These are phyloP conservation scores for Exophiala lecanii-corni DNA, from an alignment of 2,329 filamentous ascomycete genomes.

Conservation along the genomic window DNA sequence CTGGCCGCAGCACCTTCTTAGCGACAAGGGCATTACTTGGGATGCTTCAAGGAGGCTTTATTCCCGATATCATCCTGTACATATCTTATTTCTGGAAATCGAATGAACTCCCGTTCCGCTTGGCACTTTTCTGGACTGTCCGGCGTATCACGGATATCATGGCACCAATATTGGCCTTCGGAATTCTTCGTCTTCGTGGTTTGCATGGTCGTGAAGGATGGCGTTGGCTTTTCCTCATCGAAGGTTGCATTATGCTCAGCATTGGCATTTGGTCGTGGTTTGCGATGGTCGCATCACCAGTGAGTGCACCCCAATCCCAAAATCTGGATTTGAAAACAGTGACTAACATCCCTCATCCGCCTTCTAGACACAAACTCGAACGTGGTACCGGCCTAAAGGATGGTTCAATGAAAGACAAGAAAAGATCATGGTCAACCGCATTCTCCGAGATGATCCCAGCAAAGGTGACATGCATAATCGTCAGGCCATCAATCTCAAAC, in stretches of 20 bases:
- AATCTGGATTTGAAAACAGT: too few relatives aligned
- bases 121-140: constrained; percentile 68
- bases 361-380: neutral
- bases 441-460: constrained; percentile 56
- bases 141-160: constrained; percentile 36
- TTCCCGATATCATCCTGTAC: constrained; percentile 34
- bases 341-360: too few relatives aligned
- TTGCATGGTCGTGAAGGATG: constrained; percentile 36
- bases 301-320: too few relatives aligned
- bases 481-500: constrained; percentile 43
- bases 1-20: constrained; percentile 37
- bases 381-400: constrained; percentile 32
- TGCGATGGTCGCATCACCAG: neutral
- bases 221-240: constrained; percentile 20
- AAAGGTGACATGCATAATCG: constrained; percentile 61
- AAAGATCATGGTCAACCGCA: constrained; percentile 55
- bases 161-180: constrained; percentile 24
- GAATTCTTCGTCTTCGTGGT: constrained; percentile 35
- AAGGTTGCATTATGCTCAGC: constrained; percentile 22
- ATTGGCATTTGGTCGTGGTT: constrained; percentile 14
- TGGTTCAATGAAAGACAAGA: constrained; percentile 62
- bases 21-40: constrained; percentile 41
- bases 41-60: constrained; percentile 52
- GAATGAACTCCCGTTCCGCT: constrained; percentile 61
- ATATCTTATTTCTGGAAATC: constrained; percentile 66